Evolutionary conservation across 169 alveolate genomes (phyloP), one percentile per base, ranked within the genome.

Genomic region (Cardiosporidium cionae): DNA sequence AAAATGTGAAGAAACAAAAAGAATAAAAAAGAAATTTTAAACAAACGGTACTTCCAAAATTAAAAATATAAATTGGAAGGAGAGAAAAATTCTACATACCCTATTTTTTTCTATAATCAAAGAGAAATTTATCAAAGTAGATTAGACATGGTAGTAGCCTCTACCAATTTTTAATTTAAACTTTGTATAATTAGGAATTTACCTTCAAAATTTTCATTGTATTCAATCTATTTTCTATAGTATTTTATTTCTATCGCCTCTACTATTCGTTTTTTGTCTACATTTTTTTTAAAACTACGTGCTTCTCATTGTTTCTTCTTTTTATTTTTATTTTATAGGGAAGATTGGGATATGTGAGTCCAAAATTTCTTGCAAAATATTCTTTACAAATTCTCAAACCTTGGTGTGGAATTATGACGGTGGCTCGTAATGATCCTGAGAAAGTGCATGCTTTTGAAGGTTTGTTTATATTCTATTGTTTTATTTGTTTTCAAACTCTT

Each of bases 381-480:
- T 72, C 79, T 29, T 72, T 72, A 1, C 74, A 70, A 52, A 75
- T 67, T 58, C 65, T 74, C 0, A 66, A 52, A 52, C 79, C 64
- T 6, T 70, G 82, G 76, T 85, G 84, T 73, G 25, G 68, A 63
- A 54, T 85, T 53, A 76, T 81, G 71, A 66, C 80, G 28, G 67
- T 35, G 65, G 78, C 70, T 28, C 63, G 81, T 36, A 78, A 78
- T 65, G 87, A 82, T 65, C 63, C 28, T 23, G 87, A 82, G 34
- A 82, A 82, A 67, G 73, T 78, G 27, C 73, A 52, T 27, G 84
- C 85, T 22, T 73, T 82, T 34, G 80, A 70, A 2, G 87, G 87
- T 68, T n/a, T n/a, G n/a, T n/a, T n/a, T n/a, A n/a, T n/a, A n/a
- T n/a, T n/a, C n/a, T n/a, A n/a, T n/a, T n/a, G n/a, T n/a, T n/a